Evolutionary conservation across 805 yeast genomes (phyloP), one percentile per base, ranked within the genome.

Genomic region (Myxozyma lipomycoides): DNA sequence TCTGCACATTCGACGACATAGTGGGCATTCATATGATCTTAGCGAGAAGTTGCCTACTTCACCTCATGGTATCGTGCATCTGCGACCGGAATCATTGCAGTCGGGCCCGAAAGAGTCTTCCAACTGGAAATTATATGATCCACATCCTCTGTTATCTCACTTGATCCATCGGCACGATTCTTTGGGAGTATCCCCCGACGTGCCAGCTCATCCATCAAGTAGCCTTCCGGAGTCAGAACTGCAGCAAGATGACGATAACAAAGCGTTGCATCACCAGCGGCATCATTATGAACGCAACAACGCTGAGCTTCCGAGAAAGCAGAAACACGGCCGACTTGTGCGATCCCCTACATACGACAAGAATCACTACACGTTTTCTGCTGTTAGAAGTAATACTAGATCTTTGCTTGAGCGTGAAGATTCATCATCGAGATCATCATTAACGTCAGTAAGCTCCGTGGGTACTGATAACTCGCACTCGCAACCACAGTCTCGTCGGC

Each of bases 331-430:
- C 32, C 30, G 21, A 9, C 30, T n/a, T 30, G 36, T n/a, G 44
- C 19, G 34, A 19, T 18, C 49, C 7, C 56, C 52, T 10, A 34
- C 36, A 3, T 52, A 52, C 38, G 53, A 52, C 45, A 45, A 43
- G 26, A 19, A 45, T 9, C 53, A 52, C 25, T 52, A 52, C 43
- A 52, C 57, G 5, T 52, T 49, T 39, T 49, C 53, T 17, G 50
- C 51, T 3, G 50, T 51, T 18, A 48, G 51, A 24, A 44, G 32
- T 40, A 37, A 49, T 19, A 49, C 49, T 12, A 35, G 49, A 12
- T 38, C 26, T 4, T 28, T 52, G 6, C 48, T 52, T 3, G 23
- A 36, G 24, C 42, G 44, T n/a, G 25, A 17, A 3, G 26, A 26
- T 17, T 21, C 26, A 10, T 24, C 48, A 22, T 41, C 45, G 18